A percentile compares a stretch with the other conserved stretches of the same genome.
phyloP scores from a whole-genome alignment of 78 protist species.

The Dictyostelium purpureum region DNA sequence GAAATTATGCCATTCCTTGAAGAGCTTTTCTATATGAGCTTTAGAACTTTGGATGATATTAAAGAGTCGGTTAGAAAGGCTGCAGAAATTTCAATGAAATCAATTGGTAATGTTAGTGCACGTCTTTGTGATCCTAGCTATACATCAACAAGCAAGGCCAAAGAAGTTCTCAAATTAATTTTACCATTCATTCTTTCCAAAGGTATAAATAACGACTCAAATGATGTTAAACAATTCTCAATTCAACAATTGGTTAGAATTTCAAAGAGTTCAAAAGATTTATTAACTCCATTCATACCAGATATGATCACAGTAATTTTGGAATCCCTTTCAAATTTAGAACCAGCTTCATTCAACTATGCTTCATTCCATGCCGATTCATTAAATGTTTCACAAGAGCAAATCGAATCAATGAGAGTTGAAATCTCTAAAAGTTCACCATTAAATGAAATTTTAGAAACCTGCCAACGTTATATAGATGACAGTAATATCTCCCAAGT shows the following conservation, averaged over 20 bases:
- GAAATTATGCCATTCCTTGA: conserved; percentile 39
- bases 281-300: conserved; percentile 47
- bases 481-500: conserved; percentile 29
- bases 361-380: conserved; percentile 68
- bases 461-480: conserved; percentile 31
- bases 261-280: conserved; percentile 44
- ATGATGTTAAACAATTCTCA: conserved; percentile 53
- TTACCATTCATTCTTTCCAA: conserved; percentile 57
- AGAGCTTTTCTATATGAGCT: conserved; percentile 61
- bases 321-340: conserved; percentile 67
- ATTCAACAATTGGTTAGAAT: conserved; percentile 45
- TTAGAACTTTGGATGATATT: conserved; percentile 85
- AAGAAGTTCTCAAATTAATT: conserved; percentile 25
- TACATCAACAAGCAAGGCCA: conserved; percentile 20
- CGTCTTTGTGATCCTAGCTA: conserved; percentile 66
- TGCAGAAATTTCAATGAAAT: conserved; percentile 28
- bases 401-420: conserved; percentile 54
- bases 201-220: conserved; percentile 55
- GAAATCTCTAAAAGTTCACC: conserved; percentile 64
- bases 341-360: conserved; percentile 78
- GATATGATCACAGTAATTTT: conserved; percentile 29
- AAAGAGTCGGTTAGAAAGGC: conserved; percentile 84
- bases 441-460: conserved; percentile 55
- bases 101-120: conserved; percentile 45
- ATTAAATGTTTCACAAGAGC: conserved; percentile 48